Evolutionary conservation across 257 asterid genomes (phyloP).

Genomic region (Hygrophila difformis): DNA sequence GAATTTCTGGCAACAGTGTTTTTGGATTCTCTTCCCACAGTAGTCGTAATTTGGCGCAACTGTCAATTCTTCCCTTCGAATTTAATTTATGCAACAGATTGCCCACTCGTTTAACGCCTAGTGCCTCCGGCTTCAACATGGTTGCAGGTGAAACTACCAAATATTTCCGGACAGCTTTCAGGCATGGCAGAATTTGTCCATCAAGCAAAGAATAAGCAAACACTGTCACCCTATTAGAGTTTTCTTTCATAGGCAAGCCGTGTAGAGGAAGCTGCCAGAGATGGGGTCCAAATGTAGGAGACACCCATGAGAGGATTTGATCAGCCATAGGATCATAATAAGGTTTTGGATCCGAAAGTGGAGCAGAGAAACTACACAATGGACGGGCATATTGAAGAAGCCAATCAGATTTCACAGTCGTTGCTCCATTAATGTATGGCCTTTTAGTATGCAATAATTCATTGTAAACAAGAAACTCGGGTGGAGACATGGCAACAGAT

Average conservation of each 20-base stretch:
- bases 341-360: constrained; percentile 69
- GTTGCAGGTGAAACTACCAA: constrained; percentile 63
- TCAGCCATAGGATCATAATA: constrained; percentile 48
- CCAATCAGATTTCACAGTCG: constrained; percentile 62
- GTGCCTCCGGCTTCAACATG: constrained; percentile 65
- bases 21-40: constrained; percentile 46
- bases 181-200: constrained; percentile 74
- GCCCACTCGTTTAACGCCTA: constrained; percentile 57
- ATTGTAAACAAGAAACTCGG: constrained; percentile 71
- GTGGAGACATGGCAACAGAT: constrained; percentile 54
- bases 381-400: constrained; percentile 54
- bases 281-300: constrained; percentile 75
- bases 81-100: constrained; percentile 48
- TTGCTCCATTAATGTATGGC: constrained; percentile 84
- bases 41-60: constrained; percentile 33
- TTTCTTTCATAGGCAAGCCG: constrained; percentile 45
- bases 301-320: constrained; percentile 54
- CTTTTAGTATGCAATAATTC: constrained; percentile 60
- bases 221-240: constrained; percentile 33
- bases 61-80: constrained; percentile 37
- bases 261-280: constrained; percentile 70
- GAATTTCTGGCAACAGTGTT: constrained; percentile 43
- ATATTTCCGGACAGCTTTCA: constrained; percentile 34
- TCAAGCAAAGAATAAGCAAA: constrained; percentile 62
- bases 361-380: constrained; percentile 67